Evolutionary conservation across 2,329 filamentous ascomycete species (phyloP), one percentile per base, ranked within the genome.

Genomic region (Claviceps fusiformis): DNA sequence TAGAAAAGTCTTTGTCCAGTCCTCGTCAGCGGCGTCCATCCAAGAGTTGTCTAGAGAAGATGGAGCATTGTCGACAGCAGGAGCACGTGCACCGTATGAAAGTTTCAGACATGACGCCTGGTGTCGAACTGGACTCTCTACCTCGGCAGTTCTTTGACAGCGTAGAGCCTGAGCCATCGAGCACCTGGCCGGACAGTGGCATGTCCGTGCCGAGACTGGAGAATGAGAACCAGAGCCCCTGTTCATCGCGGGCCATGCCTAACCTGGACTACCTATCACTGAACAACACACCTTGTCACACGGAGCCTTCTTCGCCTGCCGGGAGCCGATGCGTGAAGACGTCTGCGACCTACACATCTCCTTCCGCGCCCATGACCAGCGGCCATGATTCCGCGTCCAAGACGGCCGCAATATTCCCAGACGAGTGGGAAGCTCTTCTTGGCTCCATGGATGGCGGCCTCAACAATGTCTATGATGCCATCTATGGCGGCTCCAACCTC

Each of bases 391-490:
- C 53, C 6, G 50, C 44, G 3, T 60, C 52, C 43, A 73, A 76
- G 61, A 61, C 70, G 44, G 60, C 63, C 59, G 71, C 70, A 17
- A 76, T 85, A 13, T 82, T 82, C 0, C 72, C 83, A 9, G 75
- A 82, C 0, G 88, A 93, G 62, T 95, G 89, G 90, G 89, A 95
- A 67, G 82, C 85, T 1, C 76, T 95, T 0, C 76, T 95, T 2
- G 84, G 86, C 4, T 85, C 85, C 27, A 82, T 95, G 67, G 89
- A 95, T 62, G 83, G 83, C 41, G 88, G 88, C 0, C 79, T 85
- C 60, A 81, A 84, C 54, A 95, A 92, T 64, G 85, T 95, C n/a
- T 93, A 89, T 68, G 85, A 89, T 64, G 85, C 84, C 45, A 89
- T 89, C 55, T 90, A 90, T 61, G 87, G 86, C 43, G 86, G 86